A percentile compares a stretch with the other conserved stretches of the same genome.
Conservation (phyloP, 495 filamentous ascomycete species). For the Aspergillus nanangensis region DNA sequence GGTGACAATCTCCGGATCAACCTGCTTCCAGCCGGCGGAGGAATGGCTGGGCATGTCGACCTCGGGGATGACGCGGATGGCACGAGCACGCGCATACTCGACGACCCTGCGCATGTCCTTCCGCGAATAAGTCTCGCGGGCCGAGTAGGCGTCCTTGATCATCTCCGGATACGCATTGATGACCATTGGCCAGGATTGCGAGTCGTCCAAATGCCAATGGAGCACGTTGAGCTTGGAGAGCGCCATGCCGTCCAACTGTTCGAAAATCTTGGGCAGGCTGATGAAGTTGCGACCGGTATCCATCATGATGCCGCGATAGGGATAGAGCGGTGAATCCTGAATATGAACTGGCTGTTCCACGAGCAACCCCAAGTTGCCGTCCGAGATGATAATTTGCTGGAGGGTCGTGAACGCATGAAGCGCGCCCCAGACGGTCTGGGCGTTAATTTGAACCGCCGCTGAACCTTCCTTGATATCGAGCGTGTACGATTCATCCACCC, state of each 20-base stretch:
- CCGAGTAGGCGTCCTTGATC: conserved; percentile 50
- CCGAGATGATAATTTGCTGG: conserved; percentile 47
- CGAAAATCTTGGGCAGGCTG: conserved; percentile 40
- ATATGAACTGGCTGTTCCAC: conserved; percentile 48
- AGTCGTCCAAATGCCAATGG: conserved; percentile 49
- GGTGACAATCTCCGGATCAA: conserved; percentile 46
- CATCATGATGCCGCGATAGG: conserved; percentile 48
- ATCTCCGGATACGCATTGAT: conserved; percentile 48
- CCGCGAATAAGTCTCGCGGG: conserved; percentile 37
- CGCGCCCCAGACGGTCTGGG: conserved; percentile 50
- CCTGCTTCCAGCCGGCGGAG: conserved; percentile 49
- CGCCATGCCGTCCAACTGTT: conserved; percentile 49
- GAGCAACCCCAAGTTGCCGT: conserved; percentile 39
- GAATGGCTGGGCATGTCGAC: conserved; percentile 52
- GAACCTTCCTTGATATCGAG: conserved; percentile 34
- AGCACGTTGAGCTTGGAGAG: conserved; percentile 50
- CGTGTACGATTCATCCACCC: conserved; percentile 57
- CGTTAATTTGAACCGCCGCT: conserved; percentile 36
- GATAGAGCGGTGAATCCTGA: conserved; percentile 43
- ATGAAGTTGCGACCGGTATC: conserved; percentile 50
- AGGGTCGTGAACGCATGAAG: conserved; percentile 58
- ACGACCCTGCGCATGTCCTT: conserved; percentile 38
- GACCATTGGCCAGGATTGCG: conserved; percentile 49
- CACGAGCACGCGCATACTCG: conserved; percentile 42
- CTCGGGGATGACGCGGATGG: conserved; percentile 46